Base-by-base conservation (phyloP, 139 green algal species). In the Spirogloea muscicola region DNA sequence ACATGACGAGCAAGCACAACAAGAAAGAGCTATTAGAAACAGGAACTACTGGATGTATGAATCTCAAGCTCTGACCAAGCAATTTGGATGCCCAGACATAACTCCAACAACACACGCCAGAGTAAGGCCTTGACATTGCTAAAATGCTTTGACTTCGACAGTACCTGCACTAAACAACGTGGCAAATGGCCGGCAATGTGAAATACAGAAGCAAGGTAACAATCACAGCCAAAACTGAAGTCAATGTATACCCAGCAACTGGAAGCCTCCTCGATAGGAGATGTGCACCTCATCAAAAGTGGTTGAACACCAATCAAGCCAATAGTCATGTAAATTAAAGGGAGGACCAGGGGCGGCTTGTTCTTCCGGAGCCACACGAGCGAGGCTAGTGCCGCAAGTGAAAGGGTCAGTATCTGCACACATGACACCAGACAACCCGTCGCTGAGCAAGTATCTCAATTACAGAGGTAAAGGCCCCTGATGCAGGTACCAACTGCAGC, bases 281-380 rank as follows among this genome's bases (percentile, higher is more conserved):
- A 5, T 18, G 29, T 31, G 21, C 1, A 79, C 70, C 70, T 79
- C 5, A 37, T 34, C 27, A 77, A 46, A 59, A 65, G 41, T 29
- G 70, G 70, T 59, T 75, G 49, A 3, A 40, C 27, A 16, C 27
- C 70, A 9, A 74, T n/a, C 13, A 77, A 31, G 39, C 36, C 64
- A 10, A 44, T 29, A 42, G 40, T 2, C 13, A 42, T 72, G 16
- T 71, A 77, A 16, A 80, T 36, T 9, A 80, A 18, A 1, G 72
- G 72, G 34, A 77, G n/a, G 3, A 66, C 7, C 18, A 41, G 62
- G 31, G 64, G 39, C 46, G 72, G 72, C 60, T 80, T 80, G 64
- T 16, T 77, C 21, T 77, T 77, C 18, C 72, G 72, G 5, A 80
- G 72, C 72, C 72, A 80, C 1, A 80, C 64, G 5, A 80, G 63